Base-by-base conservation (phyloP, 2,329 filamentous ascomycete species). In the Alternaria sp. region DNA sequence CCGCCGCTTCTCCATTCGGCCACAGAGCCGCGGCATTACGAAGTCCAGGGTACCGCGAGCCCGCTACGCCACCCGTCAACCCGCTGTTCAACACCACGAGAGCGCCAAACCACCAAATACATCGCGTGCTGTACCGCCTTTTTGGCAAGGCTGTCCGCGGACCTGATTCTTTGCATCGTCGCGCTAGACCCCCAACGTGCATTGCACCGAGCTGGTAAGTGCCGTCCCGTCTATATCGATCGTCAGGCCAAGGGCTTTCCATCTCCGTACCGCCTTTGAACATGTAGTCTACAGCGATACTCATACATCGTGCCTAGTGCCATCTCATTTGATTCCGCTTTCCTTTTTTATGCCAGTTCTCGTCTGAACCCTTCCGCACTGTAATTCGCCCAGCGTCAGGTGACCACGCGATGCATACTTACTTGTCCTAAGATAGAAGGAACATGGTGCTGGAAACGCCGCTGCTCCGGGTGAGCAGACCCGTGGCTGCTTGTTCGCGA, bases 401-500 rank as follows among this genome's bases (percentile, higher is more conserved):
- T 61, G 46, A 56, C 21, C 17, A 23, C 19, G 47, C 44, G 23
- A 50, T 47, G 17, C 46, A 36, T 62, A 28, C 64, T 66, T 28
- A 53, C 65, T 28, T 36, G 49, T 36, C 53, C 40, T 25, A 68
- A 63, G n/a, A 13, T 40, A 51, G 47, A 62, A 64, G 67, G 67
- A 72, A 77, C 60, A 84, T 84, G 83, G 81, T 82, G 63, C 75
- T 85, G 53, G 82, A 85, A 52, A 84, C 88, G 32, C 89, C 89
- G 19, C 80, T 90, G 57, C 82, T 93, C 71, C 87, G 89, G 72
- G 92, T 95, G 67, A 93, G 91, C 75, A 86, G 92, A 66, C 91
- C 92, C 6, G 91, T 93, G 53, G 91, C 91, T 58, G 92, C 92
- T 23, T 95, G 92, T 78, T 92, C 91, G 62, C 86, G 91, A 84